Evolutionary conservation across 805 yeast genomes (phyloP), one percentile per base, ranked within the genome.

Genomic region (Saccharomycopsis lassenensis): DNA sequence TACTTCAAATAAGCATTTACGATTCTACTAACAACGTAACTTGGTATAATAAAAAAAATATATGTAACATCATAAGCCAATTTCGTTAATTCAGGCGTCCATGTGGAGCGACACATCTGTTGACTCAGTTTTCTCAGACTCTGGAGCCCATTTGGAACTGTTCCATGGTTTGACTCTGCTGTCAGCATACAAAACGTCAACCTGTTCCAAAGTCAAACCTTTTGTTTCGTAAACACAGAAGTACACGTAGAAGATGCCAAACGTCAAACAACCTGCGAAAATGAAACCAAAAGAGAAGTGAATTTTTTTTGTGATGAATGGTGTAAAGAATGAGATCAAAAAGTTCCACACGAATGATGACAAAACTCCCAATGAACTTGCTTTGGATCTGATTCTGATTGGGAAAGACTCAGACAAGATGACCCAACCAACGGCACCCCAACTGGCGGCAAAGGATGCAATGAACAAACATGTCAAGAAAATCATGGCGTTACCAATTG

Each of bases 221-320:
- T 73, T 75, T 37, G 94, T 84, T 59, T 81, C 89, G 49, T 75
- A 74, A 42, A 84, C 74, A 48, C 68, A 67, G 65, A 82, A 74
- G 65, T 68, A 74, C 36, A 81, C 81, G 56, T 78, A 84, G 58
- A 78, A 63, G 53, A 77, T 49, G 18, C 70, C 59, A 45, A 62
- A 70, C 10, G 61, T 74, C 46, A 74, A 55, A 48, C 70, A 73
- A 0, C 69, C 74, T 7, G 71, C 58, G 52, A 74, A 74, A 20
- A 63, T 65, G 52, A 49, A 66, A 61, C 7, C 69, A 62, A 26
- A 62, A 46, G 46, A 31, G 18, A 39, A 25, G 30, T 33, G 37
- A 24, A 39, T 18, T 24, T 61, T 59, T 3, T 60, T 53, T 7
- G 77, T 74, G 38, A 83, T 67, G 46, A 70, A 65, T 11, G 94